phyloP scores from a whole-genome alignment of 108 stramenopile genomes.

The Cyclotella choctawhatcheeana region DNA sequence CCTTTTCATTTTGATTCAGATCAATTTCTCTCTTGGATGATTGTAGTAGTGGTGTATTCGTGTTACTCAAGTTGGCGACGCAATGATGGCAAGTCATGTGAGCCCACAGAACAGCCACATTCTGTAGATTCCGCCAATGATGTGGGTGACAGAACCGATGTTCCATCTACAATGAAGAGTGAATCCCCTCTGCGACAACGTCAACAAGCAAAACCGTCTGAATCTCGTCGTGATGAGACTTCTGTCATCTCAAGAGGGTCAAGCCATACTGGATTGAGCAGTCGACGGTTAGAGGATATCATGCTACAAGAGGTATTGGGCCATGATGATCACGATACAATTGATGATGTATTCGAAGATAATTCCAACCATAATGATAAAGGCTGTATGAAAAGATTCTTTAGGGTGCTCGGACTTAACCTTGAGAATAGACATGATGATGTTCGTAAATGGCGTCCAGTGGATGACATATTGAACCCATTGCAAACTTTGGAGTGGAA shows the following conservation, averaged over 20 bases:
- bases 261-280: constrained; percentile 20
- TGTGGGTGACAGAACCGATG: constrained; percentile 4
- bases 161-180: neutral
- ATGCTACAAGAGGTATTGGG: constrained; percentile 24
- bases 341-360: constrained; percentile 31
- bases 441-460: constrained; percentile 7
- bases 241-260: constrained; percentile 12
- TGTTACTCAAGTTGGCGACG: constrained; percentile 34
- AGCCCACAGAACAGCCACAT: neutral
- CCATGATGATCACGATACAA: constrained; percentile 21
- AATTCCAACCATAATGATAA: constrained; percentile 7
- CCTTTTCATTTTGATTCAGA: constrained; percentile 49
- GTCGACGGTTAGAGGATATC: constrained; percentile 32
- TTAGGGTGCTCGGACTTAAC: constrained; percentile 5
- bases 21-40: constrained; percentile 41
- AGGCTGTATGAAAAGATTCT: constrained; percentile 6
- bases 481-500: constrained; percentile 92
- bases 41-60: constrained; percentile 22
- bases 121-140: neutral
- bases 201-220: neutral
- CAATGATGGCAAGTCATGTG: constrained; percentile 36
- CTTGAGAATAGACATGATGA: neutral
- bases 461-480: constrained; percentile 66
- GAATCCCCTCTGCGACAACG: neutral
- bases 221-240: constrained; percentile 1